Conservation (phyloP, 177 flowering plant genomes). For the Tripterygium wilfordii region DNA sequence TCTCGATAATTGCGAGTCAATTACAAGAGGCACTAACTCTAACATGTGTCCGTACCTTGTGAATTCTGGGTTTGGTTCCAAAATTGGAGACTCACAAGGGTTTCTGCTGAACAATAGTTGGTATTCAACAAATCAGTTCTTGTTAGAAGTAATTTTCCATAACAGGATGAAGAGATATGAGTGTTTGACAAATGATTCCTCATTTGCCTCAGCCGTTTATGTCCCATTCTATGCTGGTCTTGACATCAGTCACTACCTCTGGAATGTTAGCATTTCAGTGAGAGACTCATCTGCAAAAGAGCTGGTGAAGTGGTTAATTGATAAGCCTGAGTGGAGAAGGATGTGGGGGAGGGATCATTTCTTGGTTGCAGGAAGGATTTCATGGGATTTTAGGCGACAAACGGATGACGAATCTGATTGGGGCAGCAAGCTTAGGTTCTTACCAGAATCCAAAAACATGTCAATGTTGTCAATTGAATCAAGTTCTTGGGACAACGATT, state of each 20-base stretch:
- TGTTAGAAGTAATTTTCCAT: conserved; percentile 30
- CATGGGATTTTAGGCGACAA: conserved; percentile 33
- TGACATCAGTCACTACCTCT: conserved; percentile 22
- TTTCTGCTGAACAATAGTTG: conserved; percentile 20
- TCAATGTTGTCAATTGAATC: conserved; percentile 25
- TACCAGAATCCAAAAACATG: conserved; percentile 27
- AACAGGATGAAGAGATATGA: conserved; percentile 28
- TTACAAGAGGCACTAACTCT: conserved; percentile 22
- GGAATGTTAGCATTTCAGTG: conserved; percentile 14
- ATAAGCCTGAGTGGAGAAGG: conserved; percentile 19
- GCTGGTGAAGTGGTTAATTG: conserved; percentile 14
- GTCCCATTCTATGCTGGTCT: conserved; percentile 40
- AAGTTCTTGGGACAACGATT: conserved; percentile 32
- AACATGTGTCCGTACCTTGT: conserved; percentile 27
- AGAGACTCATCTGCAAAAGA: conserved; percentile 22
- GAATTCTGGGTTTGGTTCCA: conserved; percentile 25
- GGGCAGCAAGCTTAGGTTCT: conserved; percentile 29
- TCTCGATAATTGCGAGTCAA: conserved; percentile 7
- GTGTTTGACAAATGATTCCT: conserved; percentile 31
- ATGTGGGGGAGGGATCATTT: conserved; percentile 33
- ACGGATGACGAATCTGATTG: conserved; percentile 19
- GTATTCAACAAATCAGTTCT: conserved; percentile 33
- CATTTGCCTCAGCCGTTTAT: conserved; percentile 31
- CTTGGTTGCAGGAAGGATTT: conserved; percentile 27
- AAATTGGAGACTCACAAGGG: conserved; percentile 13